Percentiles rank a stretch among this genome's conserved stretches.
phyloP scores from a whole-genome alignment of 768 basidiomycete species.

The Cyclocybe cylindracea region DNA sequence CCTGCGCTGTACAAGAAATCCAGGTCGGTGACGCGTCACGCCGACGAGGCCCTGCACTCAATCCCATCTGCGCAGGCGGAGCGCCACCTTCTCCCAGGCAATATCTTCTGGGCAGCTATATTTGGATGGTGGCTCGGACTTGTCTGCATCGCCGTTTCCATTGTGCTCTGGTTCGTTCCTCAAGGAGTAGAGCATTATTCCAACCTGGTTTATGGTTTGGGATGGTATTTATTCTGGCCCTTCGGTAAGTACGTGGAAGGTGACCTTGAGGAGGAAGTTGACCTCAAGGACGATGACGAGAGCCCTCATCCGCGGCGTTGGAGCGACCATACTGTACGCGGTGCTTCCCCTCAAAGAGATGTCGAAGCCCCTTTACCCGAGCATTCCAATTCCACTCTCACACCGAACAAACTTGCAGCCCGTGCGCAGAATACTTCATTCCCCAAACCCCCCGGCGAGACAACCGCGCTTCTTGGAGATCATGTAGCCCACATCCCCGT shows the following conservation, averaged over 20 bases:
- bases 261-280: conserved; percentile 37
- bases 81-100: conserved; percentile 90
- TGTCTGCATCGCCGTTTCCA: conserved; percentile 66
- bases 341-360: conserved; percentile 24
- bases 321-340: conserved; percentile 39
- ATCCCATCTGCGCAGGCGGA: conserved; percentile 92
- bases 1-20: conserved; percentile 98
- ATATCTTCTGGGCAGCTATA: conserved; percentile 85
- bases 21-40: conserved; percentile 93
- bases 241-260: conserved; percentile 99
- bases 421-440: conserved; percentile 45
- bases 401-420: conserved; percentile 34
- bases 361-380: conserved; percentile 36
- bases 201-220: conserved; percentile 85
- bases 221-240: conserved; percentile 97
- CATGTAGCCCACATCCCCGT: conserved; percentile 32
- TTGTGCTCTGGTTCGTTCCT: conserved; percentile 70
- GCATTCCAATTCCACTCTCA: conserved; percentile 46
- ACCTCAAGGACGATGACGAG: conserved; percentile 38
- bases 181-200: conserved; percentile 84
- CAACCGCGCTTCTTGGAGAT: conserved; percentile 43
- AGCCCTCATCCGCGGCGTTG: conserved; percentile 28
- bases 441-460: conserved; percentile 43
- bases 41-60: conserved; percentile 91
- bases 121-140: conserved; percentile 96